Evolutionary conservation across 257 asterid species (phyloP).

Genomic region (Avicennia marina): DNA sequence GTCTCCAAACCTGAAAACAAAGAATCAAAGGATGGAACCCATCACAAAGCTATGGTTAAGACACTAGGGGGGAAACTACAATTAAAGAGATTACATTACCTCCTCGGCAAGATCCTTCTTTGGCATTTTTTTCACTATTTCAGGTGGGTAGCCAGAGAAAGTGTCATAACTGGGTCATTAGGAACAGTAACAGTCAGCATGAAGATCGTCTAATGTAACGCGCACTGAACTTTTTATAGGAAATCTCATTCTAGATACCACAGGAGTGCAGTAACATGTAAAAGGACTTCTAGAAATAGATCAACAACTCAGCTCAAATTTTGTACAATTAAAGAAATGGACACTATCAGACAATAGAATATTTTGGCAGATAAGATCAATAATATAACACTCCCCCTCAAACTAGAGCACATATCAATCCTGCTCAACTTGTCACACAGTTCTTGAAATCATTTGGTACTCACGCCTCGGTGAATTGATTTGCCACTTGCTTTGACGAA

Average conservation of each 20-base stretch:
- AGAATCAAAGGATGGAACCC: constrained; percentile 6
- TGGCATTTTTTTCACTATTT: constrained; percentile 96
- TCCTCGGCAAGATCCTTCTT: constrained; percentile 99
- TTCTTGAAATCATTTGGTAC: too few species aligned
- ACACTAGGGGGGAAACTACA: neutral
- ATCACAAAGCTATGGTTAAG: neutral
- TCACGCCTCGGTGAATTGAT: too few species aligned
- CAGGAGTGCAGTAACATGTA: too few species aligned
- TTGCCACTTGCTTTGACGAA: too few species aligned
- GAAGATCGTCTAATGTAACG: constrained; percentile 11
- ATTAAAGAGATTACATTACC: constrained; percentile 36
- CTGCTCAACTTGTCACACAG: too few species aligned
- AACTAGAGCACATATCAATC: too few species aligned
- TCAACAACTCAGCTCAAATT: neutral
- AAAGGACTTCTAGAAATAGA: too few species aligned
- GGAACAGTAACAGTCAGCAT: constrained; percentile 16
- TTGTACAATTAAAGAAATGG: neutral
- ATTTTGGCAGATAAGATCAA: too few species aligned
- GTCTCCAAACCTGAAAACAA: constrained; percentile 92
- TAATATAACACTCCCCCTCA: too few species aligned
- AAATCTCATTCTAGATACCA: constrained; percentile 4
- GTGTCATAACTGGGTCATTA: constrained; percentile 71
- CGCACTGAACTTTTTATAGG: neutral
- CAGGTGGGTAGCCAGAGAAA: constrained; percentile 94
- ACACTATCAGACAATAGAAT: too few species aligned